phyloP scores from a whole-genome alignment of 768 basidiomycete genomes.

The Leccinum subtestaceum region DNA sequence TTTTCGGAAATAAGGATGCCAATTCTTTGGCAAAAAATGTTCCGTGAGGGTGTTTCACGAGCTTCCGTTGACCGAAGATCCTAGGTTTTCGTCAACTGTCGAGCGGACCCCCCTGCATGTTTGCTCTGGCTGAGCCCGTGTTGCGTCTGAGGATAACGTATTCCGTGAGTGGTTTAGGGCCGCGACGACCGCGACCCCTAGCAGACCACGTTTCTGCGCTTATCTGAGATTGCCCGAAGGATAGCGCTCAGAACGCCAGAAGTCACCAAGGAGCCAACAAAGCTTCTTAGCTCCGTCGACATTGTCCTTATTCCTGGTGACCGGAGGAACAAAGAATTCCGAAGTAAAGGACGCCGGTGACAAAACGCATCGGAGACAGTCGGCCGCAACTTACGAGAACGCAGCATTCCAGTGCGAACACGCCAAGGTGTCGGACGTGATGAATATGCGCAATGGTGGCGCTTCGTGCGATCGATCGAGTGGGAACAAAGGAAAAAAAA shows the following conservation, averaged over 20 bases:
- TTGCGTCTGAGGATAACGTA: not conserved
- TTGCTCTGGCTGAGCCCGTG: not conserved
- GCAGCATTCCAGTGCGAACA: not conserved
- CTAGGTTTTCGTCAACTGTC: slow-evolving; percentile 3
- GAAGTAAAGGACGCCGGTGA: not conserved
- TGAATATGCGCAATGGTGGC: slow-evolving; percentile 14
- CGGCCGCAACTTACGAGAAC: slow-evolving; percentile 15
- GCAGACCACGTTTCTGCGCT: slow-evolving; percentile 1
- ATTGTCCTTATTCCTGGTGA: slow-evolving; percentile 17
- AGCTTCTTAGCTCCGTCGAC: slow-evolving; percentile 13
- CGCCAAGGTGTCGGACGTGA: not conserved
- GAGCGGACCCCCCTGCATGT: slow-evolving; percentile 5
- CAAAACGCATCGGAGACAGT: slow-evolving; percentile 12
- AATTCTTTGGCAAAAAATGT: slow-evolving; percentile 9
- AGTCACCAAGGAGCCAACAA: slow-evolving; percentile 10
- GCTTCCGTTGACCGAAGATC: slow-evolving; percentile 8
- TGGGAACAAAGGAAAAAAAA: not conserved
- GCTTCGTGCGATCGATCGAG: slow-evolving; percentile 17
- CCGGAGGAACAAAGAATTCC: slow-evolving; percentile 9
- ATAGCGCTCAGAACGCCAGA: slow-evolving; percentile 9
- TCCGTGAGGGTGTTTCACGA: slow-evolving; percentile 12
- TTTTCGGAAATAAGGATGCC: slow-evolving; percentile 21
- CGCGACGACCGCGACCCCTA: not conserved
- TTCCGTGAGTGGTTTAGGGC: not conserved
- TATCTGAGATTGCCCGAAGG: slow-evolving; percentile 22